Percentiles rank a stretch among this genome's conserved stretches.
Evolutionary conservation across 1,284 basidiomycete species (phyloP).

Genomic region (Puccinia novopanici): DNA sequence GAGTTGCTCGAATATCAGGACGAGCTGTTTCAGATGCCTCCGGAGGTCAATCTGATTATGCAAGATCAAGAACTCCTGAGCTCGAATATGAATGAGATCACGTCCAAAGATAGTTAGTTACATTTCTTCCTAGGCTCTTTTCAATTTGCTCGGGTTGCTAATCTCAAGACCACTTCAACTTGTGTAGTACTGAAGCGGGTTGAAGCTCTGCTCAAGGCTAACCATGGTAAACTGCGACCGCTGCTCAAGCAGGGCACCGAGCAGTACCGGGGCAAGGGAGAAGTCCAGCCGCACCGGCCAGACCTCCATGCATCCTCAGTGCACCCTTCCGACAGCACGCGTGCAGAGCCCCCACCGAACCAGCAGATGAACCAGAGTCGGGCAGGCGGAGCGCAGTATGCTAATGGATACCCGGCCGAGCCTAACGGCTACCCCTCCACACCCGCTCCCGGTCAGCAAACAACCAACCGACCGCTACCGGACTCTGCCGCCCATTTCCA

Average conservation of each 20-base stretch:
- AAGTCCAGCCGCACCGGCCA: constrained; percentile 45
- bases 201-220: constrained; percentile 32
- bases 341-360: constrained; percentile 5
- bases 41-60: constrained; percentile 33
- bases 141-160: neutral
- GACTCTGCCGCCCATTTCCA: constrained; percentile 20
- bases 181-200: constrained; percentile 44
- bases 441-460: neutral
- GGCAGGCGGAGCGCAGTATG: neutral
- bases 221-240: constrained; percentile 20
- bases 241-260: neutral
- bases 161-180: neutral
- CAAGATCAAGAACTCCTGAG: constrained; percentile 42
- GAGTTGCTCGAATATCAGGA: constrained; percentile 88
- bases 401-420: neutral
- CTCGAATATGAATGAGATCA: constrained; percentile 48
- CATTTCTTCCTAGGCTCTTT: neutral
- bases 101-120: constrained; percentile 49
- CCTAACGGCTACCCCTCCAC: constrained; percentile 13
- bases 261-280: constrained; percentile 46
- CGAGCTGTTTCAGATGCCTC: constrained; percentile 76
- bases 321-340: neutral
- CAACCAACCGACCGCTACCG: neutral
- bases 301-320: constrained; percentile 34
- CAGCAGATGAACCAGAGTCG: neutral